Evolutionary conservation across 768 basidiomycete species (phyloP), one percentile per base, ranked within the genome.

Genomic region (Paxillus ammoniavirescens): DNA sequence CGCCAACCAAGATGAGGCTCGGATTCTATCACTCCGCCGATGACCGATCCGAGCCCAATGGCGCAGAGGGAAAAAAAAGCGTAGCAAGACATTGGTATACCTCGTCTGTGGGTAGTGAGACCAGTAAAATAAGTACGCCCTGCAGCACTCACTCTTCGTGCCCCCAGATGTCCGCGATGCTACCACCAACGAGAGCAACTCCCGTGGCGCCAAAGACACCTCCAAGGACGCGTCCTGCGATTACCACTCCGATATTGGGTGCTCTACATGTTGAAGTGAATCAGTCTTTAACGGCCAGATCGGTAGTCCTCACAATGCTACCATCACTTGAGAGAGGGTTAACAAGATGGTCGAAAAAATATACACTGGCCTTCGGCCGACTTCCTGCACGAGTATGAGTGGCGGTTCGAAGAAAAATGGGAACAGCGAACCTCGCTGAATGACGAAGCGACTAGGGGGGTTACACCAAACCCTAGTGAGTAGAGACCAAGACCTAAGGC

Each of bases 61-160:
- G 79, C 78, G 8, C 77, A 79, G 14, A 91, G 59, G 0, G 83
- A 83, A 2, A 73, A 68, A 10, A 84, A 61, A 0, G 87, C 74
- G 63, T 89, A 93, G 1, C 87, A 52, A 0, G 86, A 73, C 89
- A 91, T 91, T 0, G 89, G 89, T 1, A 87, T 54, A 1, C 89
- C 86, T 9, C 91, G 87, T 42, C 87, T 90, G 53, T 15, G 12
- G 13, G 18, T 5, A 6, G 10, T 56, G 18, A 55, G 44, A 35
- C n/a, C 4, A 14, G 12, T 2, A 21, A 47, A 28, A 31, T 31
- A 26, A 7, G 28, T 15, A 0, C 4, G n/a, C 5, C 6, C 21
- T 54, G 35, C 21, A 42, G 2, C 42, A 60, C 80, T 55, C 60
- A 87, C 85, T 87, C 80, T 47, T 75, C 68, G 10, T 84, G 74